phyloP scores from a whole-genome alignment of 2,329 filamentous ascomycete genomes.

The Gliomastix tumulicola region DNA sequence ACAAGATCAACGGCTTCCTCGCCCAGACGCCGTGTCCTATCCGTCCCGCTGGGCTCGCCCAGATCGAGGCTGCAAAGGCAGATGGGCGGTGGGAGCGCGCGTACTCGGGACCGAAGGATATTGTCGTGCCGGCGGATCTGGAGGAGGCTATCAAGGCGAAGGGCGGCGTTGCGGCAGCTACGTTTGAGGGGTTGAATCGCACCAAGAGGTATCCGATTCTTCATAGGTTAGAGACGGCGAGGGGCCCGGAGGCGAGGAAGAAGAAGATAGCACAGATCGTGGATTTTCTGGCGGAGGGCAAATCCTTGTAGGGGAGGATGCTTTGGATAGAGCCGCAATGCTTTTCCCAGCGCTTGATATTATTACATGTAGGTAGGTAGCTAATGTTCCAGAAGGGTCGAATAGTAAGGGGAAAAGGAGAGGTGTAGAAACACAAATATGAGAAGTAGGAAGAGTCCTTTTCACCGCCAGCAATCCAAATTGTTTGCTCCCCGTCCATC shows the following conservation, averaged over 20 bases:
- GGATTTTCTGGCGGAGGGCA: conserved; percentile 2
- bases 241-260: conserved; percentile 10
- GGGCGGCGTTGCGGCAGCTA: conserved; percentile 19
- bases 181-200: conserved; percentile 35
- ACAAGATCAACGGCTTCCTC: conserved; percentile 36
- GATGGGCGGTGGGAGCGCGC: conserved; percentile 54
- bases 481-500: too few species aligned
- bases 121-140: conserved; percentile 42
- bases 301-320: background rate
- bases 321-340: background rate
- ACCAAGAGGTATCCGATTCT: conserved; percentile 38
- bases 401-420: too few species aligned
- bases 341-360: background rate
- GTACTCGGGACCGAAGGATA: conserved; percentile 41
- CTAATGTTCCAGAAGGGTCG: too few species aligned
- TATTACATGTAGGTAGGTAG: too few species aligned
- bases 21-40: conserved; percentile 41
- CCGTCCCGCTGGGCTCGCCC: conserved; percentile 35
- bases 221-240: conserved; percentile 34
- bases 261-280: conserved; percentile 14
- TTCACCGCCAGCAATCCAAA: too few species aligned
- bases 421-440: too few species aligned
- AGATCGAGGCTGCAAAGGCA: conserved; percentile 45
- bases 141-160: conserved; percentile 28
- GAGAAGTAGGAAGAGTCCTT: too few species aligned